A percentile compares a stretch with the other conserved stretches of the same genome.
phyloP scores from a whole-genome alignment of 2,329 filamentous ascomycete species.

The Paecilomyces niveus region DNA sequence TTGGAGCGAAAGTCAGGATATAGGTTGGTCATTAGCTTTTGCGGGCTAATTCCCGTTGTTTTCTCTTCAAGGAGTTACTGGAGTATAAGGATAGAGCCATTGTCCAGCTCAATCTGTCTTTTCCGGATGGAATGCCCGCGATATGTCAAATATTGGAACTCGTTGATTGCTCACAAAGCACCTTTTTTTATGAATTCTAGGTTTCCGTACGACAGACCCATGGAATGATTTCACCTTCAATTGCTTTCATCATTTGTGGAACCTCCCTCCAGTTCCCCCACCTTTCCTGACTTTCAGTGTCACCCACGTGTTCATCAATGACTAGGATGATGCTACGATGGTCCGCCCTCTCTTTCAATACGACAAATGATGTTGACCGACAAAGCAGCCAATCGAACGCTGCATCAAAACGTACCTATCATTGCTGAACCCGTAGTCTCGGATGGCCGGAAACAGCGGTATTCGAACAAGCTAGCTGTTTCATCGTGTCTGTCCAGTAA shows the following conservation, averaged over 20 bases:
- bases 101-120: background rate
- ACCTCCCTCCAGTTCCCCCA: background rate
- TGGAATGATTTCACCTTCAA: background rate
- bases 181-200: background rate
- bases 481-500: background rate
- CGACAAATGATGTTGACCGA: background rate
- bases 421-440: background rate
- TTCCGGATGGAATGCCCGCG: background rate
- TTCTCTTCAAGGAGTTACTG: slow-evolving; percentile 4
- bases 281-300: background rate
- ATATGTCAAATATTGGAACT: background rate
- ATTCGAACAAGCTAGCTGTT: background rate
- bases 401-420: background rate
- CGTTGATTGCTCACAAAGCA: background rate
- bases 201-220: background rate
- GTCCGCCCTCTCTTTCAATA: background rate
- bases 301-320: background rate
- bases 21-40: slow-evolving; percentile 9
- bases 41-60: slow-evolving; percentile 1
- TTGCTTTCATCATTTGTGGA: background rate
- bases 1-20: slow-evolving; percentile 56
- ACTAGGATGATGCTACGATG: background rate
- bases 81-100: slow-evolving; percentile 2
- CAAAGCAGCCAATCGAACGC: background rate
- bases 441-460: background rate